These are phyloP conservation scores for Claviceps sorghi DNA, from an alignment of 2,329 filamentous ascomycete genomes.

Conservation along the genomic window DNA sequence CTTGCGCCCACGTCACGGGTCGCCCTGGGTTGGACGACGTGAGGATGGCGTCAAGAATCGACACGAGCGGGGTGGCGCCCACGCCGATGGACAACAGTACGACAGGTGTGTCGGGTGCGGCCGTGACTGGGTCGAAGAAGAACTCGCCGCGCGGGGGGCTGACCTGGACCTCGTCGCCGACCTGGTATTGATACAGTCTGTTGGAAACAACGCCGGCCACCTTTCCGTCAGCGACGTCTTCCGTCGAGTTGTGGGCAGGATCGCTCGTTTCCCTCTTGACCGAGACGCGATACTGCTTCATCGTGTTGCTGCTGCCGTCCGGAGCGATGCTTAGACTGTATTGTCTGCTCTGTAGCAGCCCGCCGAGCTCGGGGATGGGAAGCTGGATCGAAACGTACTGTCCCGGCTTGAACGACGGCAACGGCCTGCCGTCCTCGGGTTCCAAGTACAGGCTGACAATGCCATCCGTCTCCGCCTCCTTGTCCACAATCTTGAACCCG, in stretches of 20 bases:
- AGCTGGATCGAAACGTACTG: conserved; percentile 59
- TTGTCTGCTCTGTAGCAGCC: conserved; percentile 56
- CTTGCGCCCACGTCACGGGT: conserved; percentile 50
- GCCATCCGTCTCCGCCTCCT: conserved; percentile 42
- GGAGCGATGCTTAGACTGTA: conserved; percentile 56
- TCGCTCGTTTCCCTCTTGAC: conserved; percentile 47
- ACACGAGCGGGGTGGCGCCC: conserved; percentile 50
- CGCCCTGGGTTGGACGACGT: conserved; percentile 18
- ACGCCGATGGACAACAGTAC: conserved; percentile 56
- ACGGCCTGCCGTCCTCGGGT: conserved; percentile 37
- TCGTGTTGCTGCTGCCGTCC: conserved; percentile 24
- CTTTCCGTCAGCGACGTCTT: conserved; percentile 20
- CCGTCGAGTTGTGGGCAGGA: conserved; percentile 9
- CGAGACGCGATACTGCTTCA: conserved; percentile 53
- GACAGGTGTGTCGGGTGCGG: conserved; percentile 34
- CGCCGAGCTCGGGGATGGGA: conserved; percentile 40
- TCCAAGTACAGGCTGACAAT: conserved; percentile 58
- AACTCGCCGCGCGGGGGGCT: conserved; percentile 47
- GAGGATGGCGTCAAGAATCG: conserved; percentile 45
- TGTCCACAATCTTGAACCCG: conserved; percentile 41
- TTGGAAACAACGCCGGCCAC: conserved; percentile 37
- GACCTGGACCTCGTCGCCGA: conserved; percentile 39
- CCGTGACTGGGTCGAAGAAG: conserved; percentile 35
- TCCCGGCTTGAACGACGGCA: conserved; percentile 52
- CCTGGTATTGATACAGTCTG: conserved; percentile 33